These are phyloP conservation scores for Trypanosoma lewisi DNA, from an alignment of 208 protist species.

Conservation along the genomic window DNA sequence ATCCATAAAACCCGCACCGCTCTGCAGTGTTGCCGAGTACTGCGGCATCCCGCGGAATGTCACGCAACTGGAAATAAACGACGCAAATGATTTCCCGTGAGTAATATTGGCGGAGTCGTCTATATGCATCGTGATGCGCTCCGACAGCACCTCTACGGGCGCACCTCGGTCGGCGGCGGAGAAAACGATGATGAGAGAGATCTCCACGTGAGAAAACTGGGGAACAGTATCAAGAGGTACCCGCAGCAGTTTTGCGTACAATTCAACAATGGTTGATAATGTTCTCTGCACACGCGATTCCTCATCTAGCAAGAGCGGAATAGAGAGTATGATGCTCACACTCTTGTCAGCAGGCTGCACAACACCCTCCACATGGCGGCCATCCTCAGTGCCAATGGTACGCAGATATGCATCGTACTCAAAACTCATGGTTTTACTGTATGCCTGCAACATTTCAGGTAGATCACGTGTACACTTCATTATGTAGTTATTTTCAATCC, in stretches of 20 bases:
- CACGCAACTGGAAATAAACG: slow-evolving; percentile 38
- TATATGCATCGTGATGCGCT: slow-evolving; percentile 30
- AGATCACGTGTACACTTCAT: slow-evolving; percentile 26
- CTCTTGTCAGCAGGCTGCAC: slow-evolving; percentile 9
- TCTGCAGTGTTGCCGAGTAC: slow-evolving; percentile 18
- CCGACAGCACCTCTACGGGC: slow-evolving; percentile 18
- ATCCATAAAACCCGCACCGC: slow-evolving; percentile 25
- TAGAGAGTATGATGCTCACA: slow-evolving; percentile 28
- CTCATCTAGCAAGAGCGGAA: slow-evolving; percentile 33
- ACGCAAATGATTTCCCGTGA: not conserved
- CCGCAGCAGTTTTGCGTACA: slow-evolving; percentile 41
- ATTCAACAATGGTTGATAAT: slow-evolving; percentile 32
- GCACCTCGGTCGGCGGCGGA: slow-evolving; percentile 1
- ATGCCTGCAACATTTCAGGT: slow-evolving; percentile 16
- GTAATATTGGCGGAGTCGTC: slow-evolving; percentile 3
- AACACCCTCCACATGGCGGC: slow-evolving; percentile 20
- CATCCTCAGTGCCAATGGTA: slow-evolving; percentile 6
- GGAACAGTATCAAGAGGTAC: slow-evolving; percentile 1
- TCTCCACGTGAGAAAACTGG: slow-evolving; percentile 22
- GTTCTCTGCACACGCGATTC: slow-evolving; percentile 8
- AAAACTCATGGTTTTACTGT: slow-evolving; percentile 29
- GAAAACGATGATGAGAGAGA: slow-evolving; percentile 29
- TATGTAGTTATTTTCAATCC: slow-evolving; percentile 41
- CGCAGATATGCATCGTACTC: slow-evolving; percentile 47
- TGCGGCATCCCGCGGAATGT: slow-evolving; percentile 29